Evolutionary conservation across 768 basidiomycete species (phyloP).

Genomic region (Boletus barrowsii): DNA sequence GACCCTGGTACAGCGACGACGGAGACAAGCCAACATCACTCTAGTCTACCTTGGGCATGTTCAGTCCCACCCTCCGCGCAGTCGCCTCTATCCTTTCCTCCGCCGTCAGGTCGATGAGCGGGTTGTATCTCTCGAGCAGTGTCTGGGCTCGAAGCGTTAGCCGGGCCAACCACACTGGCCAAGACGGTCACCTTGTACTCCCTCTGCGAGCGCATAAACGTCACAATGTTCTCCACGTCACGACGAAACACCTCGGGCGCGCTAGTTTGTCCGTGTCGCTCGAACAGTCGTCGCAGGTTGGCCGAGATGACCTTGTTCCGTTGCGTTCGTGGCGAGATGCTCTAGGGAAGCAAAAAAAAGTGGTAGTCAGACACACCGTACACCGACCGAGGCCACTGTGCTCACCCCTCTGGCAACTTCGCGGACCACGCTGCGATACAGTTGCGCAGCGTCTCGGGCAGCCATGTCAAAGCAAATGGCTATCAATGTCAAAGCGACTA

Average conservation of each 20-base stretch:
- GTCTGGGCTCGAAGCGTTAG: constrained; percentile 40
- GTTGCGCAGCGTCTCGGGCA: constrained; percentile 10
- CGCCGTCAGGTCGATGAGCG: constrained; percentile 70
- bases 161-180: no score
- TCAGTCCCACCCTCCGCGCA: constrained; percentile 80
- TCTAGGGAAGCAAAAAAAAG: constrained; percentile 27
- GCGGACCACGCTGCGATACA: constrained; percentile 31
- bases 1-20: neutral
- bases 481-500: constrained; percentile 7
- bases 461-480: constrained; percentile 25
- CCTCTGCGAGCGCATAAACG: constrained; percentile 71
- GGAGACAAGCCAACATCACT: constrained; percentile 4
- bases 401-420: constrained; percentile 30
- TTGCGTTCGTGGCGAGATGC: constrained; percentile 33
- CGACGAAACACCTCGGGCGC: constrained; percentile 31
- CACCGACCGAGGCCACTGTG: neutral
- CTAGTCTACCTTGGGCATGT: constrained; percentile 57
- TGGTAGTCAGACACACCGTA: neutral
- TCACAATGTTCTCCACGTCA: constrained; percentile 56
- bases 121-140: constrained; percentile 86
- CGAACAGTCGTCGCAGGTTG: constrained; percentile 55
- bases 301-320: constrained; percentile 43
- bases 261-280: constrained; percentile 31
- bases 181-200: constrained; percentile 60
- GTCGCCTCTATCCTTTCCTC: constrained; percentile 84